Percentiles rank a stretch among this genome's conserved stretches.
phyloP scores from a whole-genome alignment of 371 early-diverging fungal species.

The Lichtheimia corymbifera region DNA sequence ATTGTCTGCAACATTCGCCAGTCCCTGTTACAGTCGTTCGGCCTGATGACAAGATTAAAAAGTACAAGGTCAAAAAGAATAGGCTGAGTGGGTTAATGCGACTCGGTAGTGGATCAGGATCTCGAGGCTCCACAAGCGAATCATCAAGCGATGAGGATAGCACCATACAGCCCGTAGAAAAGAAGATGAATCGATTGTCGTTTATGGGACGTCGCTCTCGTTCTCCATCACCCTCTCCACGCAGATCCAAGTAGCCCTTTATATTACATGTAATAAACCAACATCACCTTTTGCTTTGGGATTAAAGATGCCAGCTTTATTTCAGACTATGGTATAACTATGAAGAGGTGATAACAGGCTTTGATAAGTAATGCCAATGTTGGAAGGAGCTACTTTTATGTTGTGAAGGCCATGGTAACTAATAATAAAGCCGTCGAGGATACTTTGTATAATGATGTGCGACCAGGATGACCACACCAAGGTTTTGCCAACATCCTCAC shows the following conservation, averaged over 20 bases:
- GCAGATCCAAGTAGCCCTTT: constrained; percentile 7
- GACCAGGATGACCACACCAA: too few species aligned
- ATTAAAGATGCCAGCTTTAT: too few species aligned
- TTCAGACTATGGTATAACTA: too few species aligned
- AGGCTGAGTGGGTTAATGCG: constrained; percentile 50
- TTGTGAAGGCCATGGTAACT: too few species aligned
- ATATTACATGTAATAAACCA: too few species aligned
- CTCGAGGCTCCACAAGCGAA: constrained; percentile 25
- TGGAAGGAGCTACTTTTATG: too few species aligned
- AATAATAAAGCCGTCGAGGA: too few species aligned
- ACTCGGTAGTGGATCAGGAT: constrained; percentile 18
- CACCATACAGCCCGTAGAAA: constrained; percentile 16
- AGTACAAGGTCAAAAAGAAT: constrained; percentile 47
- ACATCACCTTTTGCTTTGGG: too few species aligned
- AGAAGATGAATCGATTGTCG: constrained; percentile 33
- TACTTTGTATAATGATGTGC: too few species aligned
- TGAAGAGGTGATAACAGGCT: too few species aligned
- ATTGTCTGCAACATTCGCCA: constrained; percentile 59
- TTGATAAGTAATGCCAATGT: too few species aligned
- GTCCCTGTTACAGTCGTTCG: constrained; percentile 62
- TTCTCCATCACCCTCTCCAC: constrained; percentile 35
- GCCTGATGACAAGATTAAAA: constrained; percentile 53
- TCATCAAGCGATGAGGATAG: constrained; percentile 23
- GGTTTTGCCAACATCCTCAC: too few species aligned
- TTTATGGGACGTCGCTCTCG: constrained; percentile 42